These are phyloP conservation scores for Posidonia australis DNA, from an alignment of 106 monocot species.

Conservation along the genomic window DNA sequence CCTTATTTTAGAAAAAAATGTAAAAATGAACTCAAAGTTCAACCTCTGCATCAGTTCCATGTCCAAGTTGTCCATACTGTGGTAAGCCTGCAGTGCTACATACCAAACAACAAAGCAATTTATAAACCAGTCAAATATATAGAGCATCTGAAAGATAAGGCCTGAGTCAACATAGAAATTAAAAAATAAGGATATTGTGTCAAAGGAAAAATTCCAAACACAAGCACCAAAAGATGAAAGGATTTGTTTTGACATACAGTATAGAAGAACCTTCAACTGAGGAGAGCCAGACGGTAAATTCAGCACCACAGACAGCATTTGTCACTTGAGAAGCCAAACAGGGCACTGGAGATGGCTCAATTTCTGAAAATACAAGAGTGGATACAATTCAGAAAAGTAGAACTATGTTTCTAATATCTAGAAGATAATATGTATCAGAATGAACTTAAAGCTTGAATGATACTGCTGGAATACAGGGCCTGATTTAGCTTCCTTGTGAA, in stretches of 20 bases:
- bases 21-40: background rate
- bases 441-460: no score
- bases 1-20: no score
- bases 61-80: slow-evolving; percentile 98
- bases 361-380: slow-evolving; percentile 36
- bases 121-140: background rate
- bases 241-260: slow-evolving; percentile 42
- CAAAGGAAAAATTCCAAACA: background rate
- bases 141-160: background rate
- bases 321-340: slow-evolving; percentile 71
- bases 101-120: background rate
- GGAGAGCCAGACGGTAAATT: slow-evolving; percentile 88
- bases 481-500: no score
- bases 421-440: background rate
- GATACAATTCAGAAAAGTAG: background rate
- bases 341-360: slow-evolving; percentile 65
- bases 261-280: slow-evolving; percentile 86
- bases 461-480: no score
- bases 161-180: background rate
- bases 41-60: slow-evolving; percentile 95
- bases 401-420: background rate
- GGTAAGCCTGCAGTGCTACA: slow-evolving; percentile 86
- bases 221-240: background rate
- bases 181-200: no score
- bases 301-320: slow-evolving; percentile 70